Base-by-base conservation (phyloP, 148 eudicot species). In the Vaccinium macrocarpon region DNA sequence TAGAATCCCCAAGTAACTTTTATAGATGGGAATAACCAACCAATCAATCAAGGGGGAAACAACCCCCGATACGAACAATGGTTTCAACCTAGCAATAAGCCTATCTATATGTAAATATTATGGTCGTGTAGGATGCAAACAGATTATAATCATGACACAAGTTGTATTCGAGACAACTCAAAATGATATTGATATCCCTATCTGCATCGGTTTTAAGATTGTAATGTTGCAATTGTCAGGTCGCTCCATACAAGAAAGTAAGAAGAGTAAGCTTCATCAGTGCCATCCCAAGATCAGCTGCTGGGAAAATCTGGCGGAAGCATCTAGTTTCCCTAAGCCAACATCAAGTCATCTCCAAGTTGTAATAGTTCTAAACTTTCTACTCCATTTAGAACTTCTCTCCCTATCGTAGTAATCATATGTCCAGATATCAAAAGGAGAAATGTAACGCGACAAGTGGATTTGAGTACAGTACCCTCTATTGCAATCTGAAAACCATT, bases 211-310 rank as follows among this genome's bases (percentile, higher is more conserved):
- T 78, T 29, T 29, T 27, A 27, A 76, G 38, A 15, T 42, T 13
- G 48, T 16, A 10, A 21, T 10, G 16, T 27, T 4, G 57, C 42
- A 25, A 80, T 2, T 55, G 42, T 81, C 88, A 91, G 93, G 93
- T 91, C 83, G 90, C 93, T 6, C 91, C 93, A 61, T 91, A 88
- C 89, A 91, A 91, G 88, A 89, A 89, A 82, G 87, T 91, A 1
- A 88, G 88, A 80, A 88, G 56, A 82, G 93, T 87, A 11, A 75
- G 82, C 64, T 91, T 89, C 88, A 84, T 88, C 83, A 78, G 77
- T 59, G 66, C 88, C 79, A 89, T 91, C 81, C 93, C 90, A 80
- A 89, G 84, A 57, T 91, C 93, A 21, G 89, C 93, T 23, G 93
- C 93, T 1, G 93, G 91, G 11, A 91, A 91, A 79, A 89, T 91